phyloP scores from a whole-genome alignment of 2,329 filamentous ascomycete genomes.

The Onygena corvina region DNA sequence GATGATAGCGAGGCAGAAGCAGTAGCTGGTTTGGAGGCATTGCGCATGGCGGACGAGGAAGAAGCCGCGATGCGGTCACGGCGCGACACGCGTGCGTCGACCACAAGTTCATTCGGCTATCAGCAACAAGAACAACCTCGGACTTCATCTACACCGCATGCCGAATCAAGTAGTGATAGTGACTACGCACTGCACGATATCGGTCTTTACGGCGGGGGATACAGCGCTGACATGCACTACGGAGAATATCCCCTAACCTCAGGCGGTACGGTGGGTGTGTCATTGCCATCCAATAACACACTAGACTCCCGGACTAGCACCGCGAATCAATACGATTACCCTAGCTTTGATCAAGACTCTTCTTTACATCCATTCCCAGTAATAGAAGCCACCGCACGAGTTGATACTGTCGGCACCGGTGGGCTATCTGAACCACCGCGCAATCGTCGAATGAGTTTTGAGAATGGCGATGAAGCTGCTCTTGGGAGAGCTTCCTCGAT shows the following conservation, averaged over 20 bases:
- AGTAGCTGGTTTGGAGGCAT: constrained; percentile 67
- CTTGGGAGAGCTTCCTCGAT: constrained; percentile 41
- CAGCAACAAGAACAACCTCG: constrained; percentile 29
- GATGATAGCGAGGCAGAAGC: constrained; percentile 85
- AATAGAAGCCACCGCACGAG: constrained; percentile 51
- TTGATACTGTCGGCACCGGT: constrained; percentile 84
- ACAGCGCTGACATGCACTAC: constrained; percentile 49
- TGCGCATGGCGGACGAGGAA: constrained; percentile 70
- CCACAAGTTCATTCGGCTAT: constrained; percentile 30
- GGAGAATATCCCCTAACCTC: constrained; percentile 34
- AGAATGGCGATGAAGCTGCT: constrained; percentile 73
- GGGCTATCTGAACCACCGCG: constrained; percentile 64
- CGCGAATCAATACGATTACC: constrained; percentile 28
- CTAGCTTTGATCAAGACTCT: constrained; percentile 37
- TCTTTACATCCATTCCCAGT: constrained; percentile 47
- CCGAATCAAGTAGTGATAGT: constrained; percentile 51
- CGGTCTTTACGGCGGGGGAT: constrained; percentile 61
- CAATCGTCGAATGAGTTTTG: constrained; percentile 65
- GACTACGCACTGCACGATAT: constrained; percentile 64
- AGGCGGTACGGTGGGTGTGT: constrained; percentile 8
- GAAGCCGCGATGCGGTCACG: constrained; percentile 53
- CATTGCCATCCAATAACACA: neutral
- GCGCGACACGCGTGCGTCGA: constrained; percentile 44
- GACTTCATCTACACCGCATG: neutral
- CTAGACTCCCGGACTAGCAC: constrained; percentile 17